Base-by-base conservation (phyloP, 169 alveolate genomes). In the Plasmodium coatneyi region DNA sequence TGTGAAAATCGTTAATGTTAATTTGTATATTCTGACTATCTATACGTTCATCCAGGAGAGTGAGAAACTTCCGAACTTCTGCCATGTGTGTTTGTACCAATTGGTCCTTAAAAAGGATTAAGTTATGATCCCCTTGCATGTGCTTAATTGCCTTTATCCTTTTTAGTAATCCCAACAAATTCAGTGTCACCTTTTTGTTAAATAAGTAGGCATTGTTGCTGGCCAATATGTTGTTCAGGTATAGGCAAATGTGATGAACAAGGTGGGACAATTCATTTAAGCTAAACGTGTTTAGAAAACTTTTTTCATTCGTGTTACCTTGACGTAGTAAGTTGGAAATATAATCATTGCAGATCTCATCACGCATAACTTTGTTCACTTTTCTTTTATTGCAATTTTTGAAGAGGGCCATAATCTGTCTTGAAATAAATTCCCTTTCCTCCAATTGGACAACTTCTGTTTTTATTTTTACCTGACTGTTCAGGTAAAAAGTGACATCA, bases 131-230 rank as follows among this genome's bases (percentile, higher is more conserved):
- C 76, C 76, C 76, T 16, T 74, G 60, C 12, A 74, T 87, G 56
- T 52, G 10, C 41, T 39, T 9, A 7, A 78, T 78, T 10, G 43
- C 9, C 7, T 80, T 14, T 2, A 87, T 78, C 46, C 56, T 52
- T 78, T 87, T 87, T 78, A 87, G 32, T 54, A 87, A 60, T 14
- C 39, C 46, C 46, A 87, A 78, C 22, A 87, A 28, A 56, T 54
- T 87, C 16, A 87, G 16, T n/a, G 43, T 87, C 6, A 78, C 74
- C 43, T 87, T 74, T 36, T 78, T 87, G 43, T 87, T 87, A 56
- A 87, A 87, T 36, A n/a, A 43, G 30, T 87, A 87, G n/a, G 80
- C 79, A 56, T 87, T 76, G 16, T 87, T 87, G 7, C 66, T n/a
- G n/a, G n/a, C 32, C 32, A 87, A 34, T 43, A 76, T 39, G 25